Conservation (phyloP, 2,329 filamentous ascomycete species). For the Phyllosticta citribraziliensis region DNA sequence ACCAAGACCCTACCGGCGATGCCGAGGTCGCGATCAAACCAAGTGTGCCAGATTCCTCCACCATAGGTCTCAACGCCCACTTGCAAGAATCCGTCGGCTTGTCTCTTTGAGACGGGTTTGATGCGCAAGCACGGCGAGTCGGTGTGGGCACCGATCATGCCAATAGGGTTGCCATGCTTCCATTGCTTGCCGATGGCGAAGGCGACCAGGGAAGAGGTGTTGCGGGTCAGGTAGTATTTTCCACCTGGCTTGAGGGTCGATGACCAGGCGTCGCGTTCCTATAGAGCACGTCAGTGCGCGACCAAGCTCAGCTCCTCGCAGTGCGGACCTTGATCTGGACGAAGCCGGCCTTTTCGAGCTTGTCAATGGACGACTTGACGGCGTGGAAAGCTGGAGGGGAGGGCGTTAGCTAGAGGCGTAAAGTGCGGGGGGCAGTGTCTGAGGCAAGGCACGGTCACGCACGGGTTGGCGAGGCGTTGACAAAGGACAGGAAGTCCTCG, state of each 20-base stretch:
- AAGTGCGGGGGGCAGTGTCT: constrained; percentile 1
- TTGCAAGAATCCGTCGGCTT: constrained; percentile 78
- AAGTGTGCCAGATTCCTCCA: constrained; percentile 92
- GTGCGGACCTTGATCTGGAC: constrained; percentile 58
- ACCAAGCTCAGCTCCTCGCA: not conserved
- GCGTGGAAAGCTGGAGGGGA: constrained; percentile 75
- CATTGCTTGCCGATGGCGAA: constrained; percentile 87
- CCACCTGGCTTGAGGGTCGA: constrained; percentile 71
- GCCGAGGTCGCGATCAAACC: constrained; percentile 91
- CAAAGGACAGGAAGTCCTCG: constrained; percentile 81
- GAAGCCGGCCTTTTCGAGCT: constrained; percentile 77
- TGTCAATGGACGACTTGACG: constrained; percentile 65
- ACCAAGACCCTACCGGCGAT: constrained; percentile 85
- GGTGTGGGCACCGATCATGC: constrained; percentile 92
- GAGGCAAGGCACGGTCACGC: constrained; percentile 4
- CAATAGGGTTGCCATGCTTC: constrained; percentile 80
- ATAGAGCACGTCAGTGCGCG: constrained; percentile 3
- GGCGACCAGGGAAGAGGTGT: constrained; percentile 82
- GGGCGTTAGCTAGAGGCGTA: not conserved
- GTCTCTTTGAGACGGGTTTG: constrained; percentile 90
- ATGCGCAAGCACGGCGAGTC: constrained; percentile 87
- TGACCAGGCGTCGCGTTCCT: constrained; percentile 84
- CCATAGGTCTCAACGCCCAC: constrained; percentile 96
- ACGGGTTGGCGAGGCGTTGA: constrained; percentile 93
- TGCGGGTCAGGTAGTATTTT: constrained; percentile 93